Percentiles rank a stretch among this genome's conserved stretches.
phyloP scores from a whole-genome alignment of 1,139 yeast genomes.

The Meyerozyma elateridarum region DNA sequence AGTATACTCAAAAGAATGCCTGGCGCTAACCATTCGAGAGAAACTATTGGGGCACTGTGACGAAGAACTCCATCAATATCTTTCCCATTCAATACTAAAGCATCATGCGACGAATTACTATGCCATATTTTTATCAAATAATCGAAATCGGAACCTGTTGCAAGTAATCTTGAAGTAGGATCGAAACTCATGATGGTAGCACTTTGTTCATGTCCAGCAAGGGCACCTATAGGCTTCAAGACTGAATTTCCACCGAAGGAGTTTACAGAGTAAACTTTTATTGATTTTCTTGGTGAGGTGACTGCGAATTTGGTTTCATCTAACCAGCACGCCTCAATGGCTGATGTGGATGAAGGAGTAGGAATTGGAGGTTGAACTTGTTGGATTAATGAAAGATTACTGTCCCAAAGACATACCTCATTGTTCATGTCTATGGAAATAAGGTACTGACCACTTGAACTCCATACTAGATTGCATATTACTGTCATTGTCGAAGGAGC shows the following conservation, averaged over 20 bases:
- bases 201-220: constrained; percentile 65
- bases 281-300: constrained; percentile 44
- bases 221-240: constrained; percentile 51
- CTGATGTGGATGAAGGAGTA: constrained; percentile 5
- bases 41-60: constrained; percentile 55
- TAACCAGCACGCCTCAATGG: constrained; percentile 56
- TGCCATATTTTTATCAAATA: constrained; percentile 69
- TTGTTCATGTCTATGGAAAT: constrained; percentile 29
- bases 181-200: constrained; percentile 58
- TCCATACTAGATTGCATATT: constrained; percentile 31
- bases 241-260: constrained; percentile 9
- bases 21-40: constrained; percentile 44
- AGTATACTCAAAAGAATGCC: constrained; percentile 39
- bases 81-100: constrained; percentile 24
- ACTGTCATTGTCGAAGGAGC: constrained; percentile 4
- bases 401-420: constrained; percentile 38
- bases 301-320: constrained; percentile 66
- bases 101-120: constrained; percentile 49
- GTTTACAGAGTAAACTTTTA: constrained; percentile 53
- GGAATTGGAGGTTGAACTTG: constrained; percentile 18
- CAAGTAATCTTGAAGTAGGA: constrained; percentile 45
- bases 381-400: constrained; percentile 29
- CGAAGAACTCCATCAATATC: constrained; percentile 14
- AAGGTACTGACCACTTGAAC: constrained; percentile 31
- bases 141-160: constrained; percentile 72